Percentiles rank a stretch among this genome's conserved stretches.
Conservation (phyloP, 2,329 filamentous ascomycete species). For the Sporothrix humicola region DNA sequence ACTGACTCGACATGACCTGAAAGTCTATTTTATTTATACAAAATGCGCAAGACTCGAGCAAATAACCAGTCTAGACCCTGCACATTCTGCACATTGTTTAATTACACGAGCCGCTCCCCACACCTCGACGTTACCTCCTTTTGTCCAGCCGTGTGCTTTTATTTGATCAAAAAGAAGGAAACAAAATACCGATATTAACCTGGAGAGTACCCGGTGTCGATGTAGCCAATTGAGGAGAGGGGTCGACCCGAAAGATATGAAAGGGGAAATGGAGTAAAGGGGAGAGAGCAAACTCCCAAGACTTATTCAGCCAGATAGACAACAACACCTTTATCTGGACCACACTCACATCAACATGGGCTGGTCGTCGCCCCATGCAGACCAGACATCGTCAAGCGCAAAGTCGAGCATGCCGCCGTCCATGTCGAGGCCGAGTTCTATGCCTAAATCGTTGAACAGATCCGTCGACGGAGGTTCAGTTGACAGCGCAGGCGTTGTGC, state of each 20-base stretch:
- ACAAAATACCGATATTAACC: slow-evolving; percentile 1
- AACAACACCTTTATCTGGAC: not conserved
- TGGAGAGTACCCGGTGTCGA: not conserved
- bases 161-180: not conserved
- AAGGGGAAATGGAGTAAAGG: not conserved
- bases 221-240: not conserved
- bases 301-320: not conserved
- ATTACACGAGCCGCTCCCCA: slow-evolving; percentile 9
- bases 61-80: not conserved
- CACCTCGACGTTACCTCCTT: not conserved
- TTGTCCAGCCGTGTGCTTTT: not conserved
- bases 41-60: not conserved
- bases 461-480: not conserved
- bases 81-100: not conserved
- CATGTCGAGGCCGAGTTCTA: not conserved
- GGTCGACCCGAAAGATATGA: not conserved
- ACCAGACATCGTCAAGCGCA: slow-evolving; percentile 13
- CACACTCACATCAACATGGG: not conserved
- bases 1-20: not conserved
- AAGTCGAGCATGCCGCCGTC: not conserved
- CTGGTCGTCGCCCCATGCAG: slow-evolving; percentile 13
- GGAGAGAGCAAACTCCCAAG: not conserved
- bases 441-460: not conserved
- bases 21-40: not conserved
- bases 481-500: not conserved